phyloP scores from a whole-genome alignment of 179 eudicot species.

The Silene noctiflora region DNA sequence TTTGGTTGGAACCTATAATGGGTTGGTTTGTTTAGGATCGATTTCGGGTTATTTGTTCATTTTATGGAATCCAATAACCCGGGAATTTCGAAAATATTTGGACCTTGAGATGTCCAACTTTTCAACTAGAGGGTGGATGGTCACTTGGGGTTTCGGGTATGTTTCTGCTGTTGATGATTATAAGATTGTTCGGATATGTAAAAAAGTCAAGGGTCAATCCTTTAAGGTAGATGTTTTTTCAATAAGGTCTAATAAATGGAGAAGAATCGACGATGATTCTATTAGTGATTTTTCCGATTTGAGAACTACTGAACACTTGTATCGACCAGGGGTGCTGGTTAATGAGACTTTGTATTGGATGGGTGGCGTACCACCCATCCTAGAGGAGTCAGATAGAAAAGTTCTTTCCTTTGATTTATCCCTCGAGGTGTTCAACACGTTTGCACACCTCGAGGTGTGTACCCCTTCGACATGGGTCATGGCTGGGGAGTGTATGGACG shows the following conservation, averaged over 20 bases:
- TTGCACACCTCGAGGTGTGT: not conserved
- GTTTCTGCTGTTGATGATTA: conserved; percentile 9
- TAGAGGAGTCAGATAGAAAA: not conserved
- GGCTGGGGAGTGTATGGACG: not conserved
- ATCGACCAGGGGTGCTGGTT: not conserved
- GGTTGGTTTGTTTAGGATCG: conserved; percentile 15
- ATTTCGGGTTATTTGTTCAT: not conserved
- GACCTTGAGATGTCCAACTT: not conserved
- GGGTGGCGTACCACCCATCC: not conserved
- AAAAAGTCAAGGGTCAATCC: not conserved
- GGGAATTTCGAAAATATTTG: not conserved
- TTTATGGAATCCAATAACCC: not conserved
- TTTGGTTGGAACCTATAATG: conserved; percentile 12
- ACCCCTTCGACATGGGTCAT: not conserved
- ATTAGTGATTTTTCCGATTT: not conserved
- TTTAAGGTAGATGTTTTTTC: not conserved
- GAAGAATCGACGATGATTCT: not conserved
- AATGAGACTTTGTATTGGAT: conserved; percentile 17
- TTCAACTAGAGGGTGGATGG: not conserved
- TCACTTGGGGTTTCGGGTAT: conserved; percentile 16
- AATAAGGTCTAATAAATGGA: not conserved
- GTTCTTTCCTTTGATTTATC: conserved; percentile 11
- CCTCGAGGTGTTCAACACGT: not conserved
- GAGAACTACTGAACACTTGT: not conserved
- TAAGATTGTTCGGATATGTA: conserved; percentile 8